A percentile compares a stretch with the other conserved stretches of the same genome.
These are phyloP conservation scores for Xylaria bambusicola DNA, from an alignment of 495 filamentous ascomycete species.

Conservation along the genomic window DNA sequence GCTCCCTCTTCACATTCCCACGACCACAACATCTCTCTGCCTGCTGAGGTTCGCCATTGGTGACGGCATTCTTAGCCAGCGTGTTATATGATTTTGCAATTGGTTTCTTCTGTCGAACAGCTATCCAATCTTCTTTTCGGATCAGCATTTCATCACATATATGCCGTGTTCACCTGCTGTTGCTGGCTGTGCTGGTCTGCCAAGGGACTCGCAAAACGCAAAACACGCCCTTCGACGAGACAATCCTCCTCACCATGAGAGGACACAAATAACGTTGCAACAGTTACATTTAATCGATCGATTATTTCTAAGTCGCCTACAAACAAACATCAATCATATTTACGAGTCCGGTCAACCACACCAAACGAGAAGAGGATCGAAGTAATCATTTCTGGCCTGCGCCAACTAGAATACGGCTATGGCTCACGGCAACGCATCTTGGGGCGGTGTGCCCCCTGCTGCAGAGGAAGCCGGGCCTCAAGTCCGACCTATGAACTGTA, in stretches of 20 bases:
- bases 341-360: too few relatives aligned
- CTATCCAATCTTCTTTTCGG: background rate
- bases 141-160: background rate
- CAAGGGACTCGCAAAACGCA: background rate
- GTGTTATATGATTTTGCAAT: slow-evolving; percentile 1
- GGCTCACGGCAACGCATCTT: slow-evolving; percentile 22
- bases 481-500: slow-evolving; percentile 55
- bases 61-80: background rate
- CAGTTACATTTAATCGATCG: background rate
- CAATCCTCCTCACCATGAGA: background rate
- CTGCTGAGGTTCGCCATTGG: background rate
- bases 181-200: background rate
- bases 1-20: background rate
- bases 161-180: background rate
- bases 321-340: too few relatives aligned
- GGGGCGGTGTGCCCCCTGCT: slow-evolving; percentile 56
- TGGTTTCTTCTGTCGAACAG: background rate
- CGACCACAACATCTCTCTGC: background rate
- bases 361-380: background rate
- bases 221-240: background rate
- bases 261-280: background rate
- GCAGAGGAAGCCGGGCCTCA: slow-evolving; percentile 47
- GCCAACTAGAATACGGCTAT: slow-evolving; percentile 14
- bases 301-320: too few relatives aligned
- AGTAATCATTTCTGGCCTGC: background rate